Percentiles rank a stretch among this genome's conserved stretches.
These are phyloP conservation scores for Spencermartinsiella ligniputridi DNA, from an alignment of 1,139 yeast genomes.

Conservation along the genomic window DNA sequence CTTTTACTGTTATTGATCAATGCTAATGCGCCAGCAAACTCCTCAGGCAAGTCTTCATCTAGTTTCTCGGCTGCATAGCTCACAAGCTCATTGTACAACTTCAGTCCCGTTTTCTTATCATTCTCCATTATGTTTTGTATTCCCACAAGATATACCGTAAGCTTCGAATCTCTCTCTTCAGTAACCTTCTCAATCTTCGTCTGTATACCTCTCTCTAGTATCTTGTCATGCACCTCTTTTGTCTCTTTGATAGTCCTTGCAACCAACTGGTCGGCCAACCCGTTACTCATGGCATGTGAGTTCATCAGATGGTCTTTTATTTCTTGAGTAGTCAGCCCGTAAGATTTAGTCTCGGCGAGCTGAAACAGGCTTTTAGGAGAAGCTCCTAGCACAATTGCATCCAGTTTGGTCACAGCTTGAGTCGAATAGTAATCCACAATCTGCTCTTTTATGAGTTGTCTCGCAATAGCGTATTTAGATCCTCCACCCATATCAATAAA, in stretches of 20 bases:
- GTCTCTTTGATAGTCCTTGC: not conserved
- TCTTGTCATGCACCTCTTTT: not conserved
- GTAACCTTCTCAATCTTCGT: slow-evolving; percentile 2
- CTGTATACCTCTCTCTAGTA: not conserved
- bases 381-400: not conserved
- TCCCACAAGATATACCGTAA: slow-evolving; percentile 17
- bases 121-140: slow-evolving; percentile 8
- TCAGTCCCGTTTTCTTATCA: slow-evolving; percentile 16
- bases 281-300: not conserved
- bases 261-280: not conserved
- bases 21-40: not conserved
- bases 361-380: not conserved
- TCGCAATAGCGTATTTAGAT: not conserved
- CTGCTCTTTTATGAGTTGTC: not conserved
- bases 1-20: not conserved
- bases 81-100: slow-evolving; percentile 16
- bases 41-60: slow-evolving; percentile 1
- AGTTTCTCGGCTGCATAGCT: slow-evolving; percentile 8
- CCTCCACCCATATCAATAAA: not conserved
- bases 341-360: not conserved
- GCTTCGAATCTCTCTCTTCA: slow-evolving; percentile 8
- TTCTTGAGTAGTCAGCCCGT: not conserved
- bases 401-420: not conserved
- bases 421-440: not conserved
- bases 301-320: not conserved